Evolutionary conservation across 768 basidiomycete species (phyloP), one percentile per base, ranked within the genome.

Genomic region (Tylopilus balloui): DNA sequence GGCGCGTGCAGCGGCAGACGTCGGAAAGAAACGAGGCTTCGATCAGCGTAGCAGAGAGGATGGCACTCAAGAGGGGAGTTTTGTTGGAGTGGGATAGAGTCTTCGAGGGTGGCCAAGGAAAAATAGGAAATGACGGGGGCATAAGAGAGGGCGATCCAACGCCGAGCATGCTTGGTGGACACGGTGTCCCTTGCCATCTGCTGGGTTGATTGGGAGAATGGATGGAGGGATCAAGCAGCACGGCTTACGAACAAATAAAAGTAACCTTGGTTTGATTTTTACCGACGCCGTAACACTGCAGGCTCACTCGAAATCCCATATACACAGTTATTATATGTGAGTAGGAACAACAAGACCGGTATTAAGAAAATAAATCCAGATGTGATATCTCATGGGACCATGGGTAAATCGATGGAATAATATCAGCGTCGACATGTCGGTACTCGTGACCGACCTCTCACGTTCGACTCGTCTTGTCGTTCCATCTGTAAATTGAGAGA

Each of bases 1-100:
- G 84, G 3, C 72, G 85, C 10, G 78, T 84, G 0, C 77, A 78
- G 24, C 88, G 84, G 80, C 74, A 76, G 51, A 72, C 81, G 4
- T 76, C 80, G 42, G 57, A 64, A 13, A 47, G 58, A 20, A 88
- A 88, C 57, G 42, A 37, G 11, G 57, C 70, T 0, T 83, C 80
- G 31, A 64, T 81, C 13, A 55, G 65, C 5, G 69, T 75, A 0
- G 85, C 84, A 0, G 68, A 80, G 57, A 70, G 78, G 43, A 66
- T 87, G 71, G 84, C 84, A 1, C 83, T 88, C 60, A 66, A 62
- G 46, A 50, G 64, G 27, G 86, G 89, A 59, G 79, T 70, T 0
- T 59, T 74, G 8, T 40, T 77, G 54, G 60, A 76, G 37, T 87
- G 84, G 83, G 71, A 81, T 45, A 63, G n/a, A n/a, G 72, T 80